phyloP scores from a whole-genome alignment of 1,284 basidiomycete genomes.

The Clitocybe nebularis region DNA sequence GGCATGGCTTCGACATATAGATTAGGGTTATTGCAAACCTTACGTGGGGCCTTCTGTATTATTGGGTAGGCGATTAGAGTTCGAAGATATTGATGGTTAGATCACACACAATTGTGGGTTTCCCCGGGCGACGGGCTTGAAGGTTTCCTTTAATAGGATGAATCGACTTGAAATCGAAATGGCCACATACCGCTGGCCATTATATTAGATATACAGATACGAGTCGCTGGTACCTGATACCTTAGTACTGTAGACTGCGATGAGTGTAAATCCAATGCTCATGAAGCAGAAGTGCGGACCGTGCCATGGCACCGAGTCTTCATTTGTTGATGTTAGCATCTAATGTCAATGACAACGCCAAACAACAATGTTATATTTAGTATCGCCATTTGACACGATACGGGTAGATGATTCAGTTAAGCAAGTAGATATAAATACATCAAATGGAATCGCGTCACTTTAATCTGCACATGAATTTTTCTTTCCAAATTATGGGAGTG shows the following conservation, averaged over 20 bases:
- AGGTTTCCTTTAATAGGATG: constrained; percentile 3
- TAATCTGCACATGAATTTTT: constrained; percentile 1
- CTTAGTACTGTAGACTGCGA: too few relatives aligned
- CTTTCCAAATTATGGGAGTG: constrained; percentile 6
- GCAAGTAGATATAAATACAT: constrained; percentile 7
- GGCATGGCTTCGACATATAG: too few relatives aligned
- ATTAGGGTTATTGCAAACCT: constrained; percentile 25
- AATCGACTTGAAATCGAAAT: constrained; percentile 2
- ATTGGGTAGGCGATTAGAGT: neutral
- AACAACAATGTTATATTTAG: too few relatives aligned
- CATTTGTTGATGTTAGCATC: too few relatives aligned
- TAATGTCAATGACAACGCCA: too few relatives aligned
- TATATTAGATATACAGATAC: neutral
- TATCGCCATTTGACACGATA: too few relatives aligned
- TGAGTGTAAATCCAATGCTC: too few relatives aligned
- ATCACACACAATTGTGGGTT: constrained; percentile 48
- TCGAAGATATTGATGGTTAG: constrained; percentile 9
- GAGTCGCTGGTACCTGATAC: neutral
- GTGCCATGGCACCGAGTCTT: too few relatives aligned
- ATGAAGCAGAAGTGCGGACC: too few relatives aligned
- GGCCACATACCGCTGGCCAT: constrained; percentile 40
- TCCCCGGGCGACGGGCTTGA: constrained; percentile 37
- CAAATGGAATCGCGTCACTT: neutral
- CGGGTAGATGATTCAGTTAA: too few relatives aligned
- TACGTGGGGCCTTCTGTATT: constrained; percentile 38